Evolutionary conservation across 2,329 filamentous ascomycete species (phyloP).

Genomic region (Sphaceloma murrayae): DNA sequence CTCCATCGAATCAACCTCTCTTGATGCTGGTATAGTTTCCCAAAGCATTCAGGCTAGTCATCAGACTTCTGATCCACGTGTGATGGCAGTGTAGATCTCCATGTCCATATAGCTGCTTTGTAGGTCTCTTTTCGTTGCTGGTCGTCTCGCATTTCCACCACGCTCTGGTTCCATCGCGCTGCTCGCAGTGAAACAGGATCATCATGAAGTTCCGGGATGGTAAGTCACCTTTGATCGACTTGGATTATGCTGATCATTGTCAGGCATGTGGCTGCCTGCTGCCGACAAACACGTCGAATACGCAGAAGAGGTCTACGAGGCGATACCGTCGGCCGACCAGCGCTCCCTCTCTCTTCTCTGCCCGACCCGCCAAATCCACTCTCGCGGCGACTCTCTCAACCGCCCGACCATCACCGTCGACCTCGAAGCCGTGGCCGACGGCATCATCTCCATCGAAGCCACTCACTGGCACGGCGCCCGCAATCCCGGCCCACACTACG

Average conservation of each 20-base stretch:
- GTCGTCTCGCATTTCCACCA: neutral
- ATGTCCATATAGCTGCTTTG: neutral
- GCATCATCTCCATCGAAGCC: conserved; percentile 50
- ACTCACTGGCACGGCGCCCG: conserved; percentile 49
- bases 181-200: neutral
- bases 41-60: conserved; percentile 15
- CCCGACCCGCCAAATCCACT: conserved; percentile 47
- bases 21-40: conserved; percentile 3
- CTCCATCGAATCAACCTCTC: neutral
- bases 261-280: conserved; percentile 55
- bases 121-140: neutral
- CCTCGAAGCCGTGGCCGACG: conserved; percentile 48
- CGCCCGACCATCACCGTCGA: conserved; percentile 47
- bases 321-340: conserved; percentile 37
- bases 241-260: conserved; percentile 15
- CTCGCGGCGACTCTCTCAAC: conserved; percentile 49
- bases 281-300: conserved; percentile 54
- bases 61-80: conserved; percentile 1
- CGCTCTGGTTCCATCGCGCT: neutral
- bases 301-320: conserved; percentile 53
- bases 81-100: conserved; percentile 6
- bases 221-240: conserved; percentile 19
- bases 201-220: conserved; percentile 55
- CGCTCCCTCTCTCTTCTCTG: conserved; percentile 48
- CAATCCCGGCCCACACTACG: conserved; percentile 47